phyloP scores from a whole-genome alignment of 73 alveolate genomes.

The Breviolum minutum region DNA sequence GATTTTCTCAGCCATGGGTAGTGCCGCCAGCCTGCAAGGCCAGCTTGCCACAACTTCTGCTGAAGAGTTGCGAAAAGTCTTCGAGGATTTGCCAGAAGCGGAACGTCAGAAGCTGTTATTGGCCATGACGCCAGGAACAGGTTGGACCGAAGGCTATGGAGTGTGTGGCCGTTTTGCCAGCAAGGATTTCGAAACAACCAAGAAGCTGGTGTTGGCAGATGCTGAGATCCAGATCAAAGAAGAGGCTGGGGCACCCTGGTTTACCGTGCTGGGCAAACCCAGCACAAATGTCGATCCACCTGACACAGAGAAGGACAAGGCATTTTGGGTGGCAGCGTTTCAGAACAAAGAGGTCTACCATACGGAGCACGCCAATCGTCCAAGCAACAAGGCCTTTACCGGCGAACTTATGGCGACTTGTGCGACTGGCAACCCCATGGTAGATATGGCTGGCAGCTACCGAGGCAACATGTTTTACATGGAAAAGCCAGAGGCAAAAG shows the following conservation, averaged over 20 bases:
- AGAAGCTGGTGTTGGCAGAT: slow-evolving; percentile 35
- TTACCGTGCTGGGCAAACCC: slow-evolving; percentile 28
- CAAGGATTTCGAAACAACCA: slow-evolving; percentile 23
- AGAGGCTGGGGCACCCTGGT: slow-evolving; percentile 52
- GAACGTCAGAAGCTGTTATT: background rate
- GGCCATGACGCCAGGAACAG: background rate
- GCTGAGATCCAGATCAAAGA: slow-evolving; percentile 52
- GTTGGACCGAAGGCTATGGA: slow-evolving; percentile 38
- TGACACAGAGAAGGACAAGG: slow-evolving; percentile 13
- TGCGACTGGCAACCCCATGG: slow-evolving; percentile 53
- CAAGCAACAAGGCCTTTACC: slow-evolving; percentile 56
- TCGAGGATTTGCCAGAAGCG: slow-evolving; percentile 3
- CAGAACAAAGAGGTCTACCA: slow-evolving; percentile 44
- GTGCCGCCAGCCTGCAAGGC: slow-evolving; percentile 19
- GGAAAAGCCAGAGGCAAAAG: slow-evolving; percentile 24
- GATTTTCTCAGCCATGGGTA: background rate
- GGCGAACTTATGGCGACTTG: slow-evolving; percentile 45
- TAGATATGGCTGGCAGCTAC: slow-evolving; percentile 41
- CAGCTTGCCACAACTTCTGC: background rate
- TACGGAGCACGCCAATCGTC: slow-evolving; percentile 20
- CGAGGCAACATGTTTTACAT: slow-evolving; percentile 19
- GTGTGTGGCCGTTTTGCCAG: slow-evolving; percentile 37
- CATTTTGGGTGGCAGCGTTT: slow-evolving; percentile 57
- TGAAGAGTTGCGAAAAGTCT: background rate
- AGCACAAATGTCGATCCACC: background rate